phyloP scores from a whole-genome alignment of 2,329 filamentous ascomycete genomes.

The Aschersonia sp. region DNA sequence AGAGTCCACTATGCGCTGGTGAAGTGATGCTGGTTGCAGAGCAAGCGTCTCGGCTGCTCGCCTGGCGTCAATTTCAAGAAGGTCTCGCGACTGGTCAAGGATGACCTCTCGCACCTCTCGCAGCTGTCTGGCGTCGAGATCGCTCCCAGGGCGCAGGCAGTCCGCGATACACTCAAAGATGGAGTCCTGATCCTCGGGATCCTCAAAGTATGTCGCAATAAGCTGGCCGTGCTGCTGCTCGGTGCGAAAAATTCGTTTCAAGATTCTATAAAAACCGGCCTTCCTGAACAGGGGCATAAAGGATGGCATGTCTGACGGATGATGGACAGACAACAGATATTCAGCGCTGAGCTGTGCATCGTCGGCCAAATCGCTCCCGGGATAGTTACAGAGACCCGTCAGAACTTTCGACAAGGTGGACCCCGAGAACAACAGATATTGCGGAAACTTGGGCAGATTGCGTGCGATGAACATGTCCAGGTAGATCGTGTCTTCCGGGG shows the following conservation, averaged over 20 bases:
- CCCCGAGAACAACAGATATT: slow-evolving; percentile 83
- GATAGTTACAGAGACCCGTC: slow-evolving; percentile 70
- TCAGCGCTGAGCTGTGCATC: slow-evolving; percentile 96
- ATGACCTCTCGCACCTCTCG: slow-evolving; percentile 57
- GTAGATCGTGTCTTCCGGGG: slow-evolving; percentile 73
- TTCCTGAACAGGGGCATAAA: slow-evolving; percentile 65
- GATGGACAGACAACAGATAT: slow-evolving; percentile 86
- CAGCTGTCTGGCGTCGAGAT: slow-evolving; percentile 53
- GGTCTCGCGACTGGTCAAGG: slow-evolving; percentile 45
- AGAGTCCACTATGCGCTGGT: slow-evolving; percentile 49
- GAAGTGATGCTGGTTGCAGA: slow-evolving; percentile 44
- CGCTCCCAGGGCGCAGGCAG: slow-evolving; percentile 51
- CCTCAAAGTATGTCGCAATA: slow-evolving; percentile 71
- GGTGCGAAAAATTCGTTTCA: slow-evolving; percentile 74
- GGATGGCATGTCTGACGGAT: slow-evolving; percentile 64
- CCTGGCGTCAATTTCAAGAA: slow-evolving; percentile 52
- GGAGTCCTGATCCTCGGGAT: slow-evolving; percentile 56
- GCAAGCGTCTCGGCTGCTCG: slow-evolving; percentile 52
- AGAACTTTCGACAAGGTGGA: slow-evolving; percentile 72
- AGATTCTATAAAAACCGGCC: slow-evolving; percentile 76
- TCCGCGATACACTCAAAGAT: slow-evolving; percentile 71
- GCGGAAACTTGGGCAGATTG: slow-evolving; percentile 90
- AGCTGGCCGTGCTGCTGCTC: slow-evolving; percentile 71
- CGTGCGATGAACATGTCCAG: slow-evolving; percentile 97
- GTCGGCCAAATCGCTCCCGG: slow-evolving; percentile 64